phyloP scores from a whole-genome alignment of 2,329 filamentous ascomycete genomes.

The Clarireedia paspali region DNA sequence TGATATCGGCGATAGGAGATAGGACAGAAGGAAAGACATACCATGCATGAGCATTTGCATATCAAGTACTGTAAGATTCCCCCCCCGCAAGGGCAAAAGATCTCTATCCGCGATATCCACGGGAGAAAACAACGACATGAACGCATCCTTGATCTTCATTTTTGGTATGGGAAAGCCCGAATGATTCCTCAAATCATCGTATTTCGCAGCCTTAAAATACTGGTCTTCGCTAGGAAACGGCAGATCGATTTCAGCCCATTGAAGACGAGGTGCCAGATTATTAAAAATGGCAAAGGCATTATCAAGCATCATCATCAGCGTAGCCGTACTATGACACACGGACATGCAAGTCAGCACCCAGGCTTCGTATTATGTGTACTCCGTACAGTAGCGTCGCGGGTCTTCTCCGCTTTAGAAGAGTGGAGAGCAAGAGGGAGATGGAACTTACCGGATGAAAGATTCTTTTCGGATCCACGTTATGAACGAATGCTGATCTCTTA shows the following conservation, averaged over 20 bases:
- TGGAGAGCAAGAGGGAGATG: background rate
- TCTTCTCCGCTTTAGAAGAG: background rate
- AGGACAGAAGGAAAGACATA: slow-evolving; percentile 9
- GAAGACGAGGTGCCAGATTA: slow-evolving; percentile 25
- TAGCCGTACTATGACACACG: slow-evolving; percentile 16
- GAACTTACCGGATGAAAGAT: slow-evolving; percentile 22
- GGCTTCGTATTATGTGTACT: background rate
- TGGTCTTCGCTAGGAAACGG: slow-evolving; percentile 23
- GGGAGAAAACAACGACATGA: slow-evolving; percentile 20
- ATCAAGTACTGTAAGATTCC: slow-evolving; percentile 22
- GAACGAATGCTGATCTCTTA: slow-evolving; percentile 24
- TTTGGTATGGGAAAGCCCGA: slow-evolving; percentile 14
- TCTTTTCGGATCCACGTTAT: slow-evolving; percentile 25
- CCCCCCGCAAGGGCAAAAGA: slow-evolving; percentile 14
- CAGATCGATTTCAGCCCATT: slow-evolving; percentile 28
- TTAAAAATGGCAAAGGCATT: slow-evolving; percentile 28
- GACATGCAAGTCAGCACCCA: background rate
- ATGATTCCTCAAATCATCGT: slow-evolving; percentile 18
- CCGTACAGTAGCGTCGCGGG: background rate
- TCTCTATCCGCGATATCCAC: slow-evolving; percentile 14
- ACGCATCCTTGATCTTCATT: slow-evolving; percentile 27
- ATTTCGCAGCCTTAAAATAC: slow-evolving; percentile 23
- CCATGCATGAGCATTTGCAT: slow-evolving; percentile 29
- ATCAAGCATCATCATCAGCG: slow-evolving; percentile 26
- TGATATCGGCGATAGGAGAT: background rate